Percentiles rank a stretch among this genome's conserved stretches.
phyloP scores from a whole-genome alignment of 148 eudicot genomes.

The Rhododendron mucronatum region DNA sequence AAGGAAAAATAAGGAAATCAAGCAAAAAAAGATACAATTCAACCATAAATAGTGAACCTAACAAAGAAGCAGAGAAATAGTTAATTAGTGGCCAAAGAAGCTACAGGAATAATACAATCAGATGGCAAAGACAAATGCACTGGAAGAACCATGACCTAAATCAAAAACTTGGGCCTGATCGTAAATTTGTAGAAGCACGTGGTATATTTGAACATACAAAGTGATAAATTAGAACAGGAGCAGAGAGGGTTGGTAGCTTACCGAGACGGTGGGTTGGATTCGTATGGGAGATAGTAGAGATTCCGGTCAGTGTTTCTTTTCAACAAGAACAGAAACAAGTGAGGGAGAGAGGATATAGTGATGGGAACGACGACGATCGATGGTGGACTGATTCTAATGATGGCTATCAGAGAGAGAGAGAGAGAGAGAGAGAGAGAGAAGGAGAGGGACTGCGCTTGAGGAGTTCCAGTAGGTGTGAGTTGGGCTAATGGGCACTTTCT shows the following conservation, averaged over 20 bases:
- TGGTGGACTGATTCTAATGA: constrained; percentile 11
- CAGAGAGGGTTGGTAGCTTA: constrained; percentile 4
- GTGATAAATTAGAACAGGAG: not conserved
- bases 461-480: not conserved
- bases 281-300: constrained; percentile 20
- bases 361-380: constrained; percentile 5
- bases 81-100: not conserved
- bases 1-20: not conserved
- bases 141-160: not conserved
- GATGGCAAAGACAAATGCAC: not conserved
- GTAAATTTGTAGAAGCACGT: not conserved
- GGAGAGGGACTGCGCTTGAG: not conserved
- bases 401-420: not conserved
- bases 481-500: not conserved
- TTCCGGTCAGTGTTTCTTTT: constrained; percentile 6
- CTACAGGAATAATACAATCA: not conserved
- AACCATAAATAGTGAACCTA: not conserved
- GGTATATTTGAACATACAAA: not conserved
- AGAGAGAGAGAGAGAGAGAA: not conserved
- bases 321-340: not conserved
- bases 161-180: constrained; percentile 4
- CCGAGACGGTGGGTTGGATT: constrained; percentile 33
- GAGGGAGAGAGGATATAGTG: not conserved
- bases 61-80: not conserved
- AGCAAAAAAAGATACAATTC: not conserved